phyloP scores from a whole-genome alignment of 176 grass and related monocot genomes.

The Cenchrus fungigraminus region DNA sequence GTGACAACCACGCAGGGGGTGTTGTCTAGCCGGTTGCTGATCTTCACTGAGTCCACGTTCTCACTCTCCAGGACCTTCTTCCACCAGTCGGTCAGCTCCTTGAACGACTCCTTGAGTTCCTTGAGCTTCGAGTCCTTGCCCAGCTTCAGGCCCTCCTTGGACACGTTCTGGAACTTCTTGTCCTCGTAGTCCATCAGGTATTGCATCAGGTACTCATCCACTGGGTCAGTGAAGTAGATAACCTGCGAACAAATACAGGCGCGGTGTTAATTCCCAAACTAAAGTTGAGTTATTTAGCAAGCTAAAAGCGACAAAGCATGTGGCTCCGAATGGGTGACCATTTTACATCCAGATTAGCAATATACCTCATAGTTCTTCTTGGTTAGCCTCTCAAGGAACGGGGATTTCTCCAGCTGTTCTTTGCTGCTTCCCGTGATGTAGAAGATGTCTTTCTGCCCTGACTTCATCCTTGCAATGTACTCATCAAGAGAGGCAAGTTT shows the following conservation, averaged over 20 bases:
- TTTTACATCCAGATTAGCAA: background rate
- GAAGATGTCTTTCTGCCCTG: constrained; percentile 94
- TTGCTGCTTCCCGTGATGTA: constrained; percentile 95
- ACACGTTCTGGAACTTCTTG: constrained; percentile 99
- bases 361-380: constrained; percentile 97
- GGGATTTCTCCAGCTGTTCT: constrained; percentile 96
- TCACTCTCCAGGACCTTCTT: constrained; percentile 78
- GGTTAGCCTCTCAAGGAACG: constrained; percentile 93
- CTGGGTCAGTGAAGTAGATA: constrained; percentile 95
- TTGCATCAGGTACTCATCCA: constrained; percentile 96
- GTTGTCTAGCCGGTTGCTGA: constrained; percentile 85
- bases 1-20: constrained; percentile 87
- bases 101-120: constrained; percentile 98
- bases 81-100: constrained; percentile 93
- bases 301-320: background rate
- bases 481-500: constrained; percentile 97
- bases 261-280: background rate
- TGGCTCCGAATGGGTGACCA: background rate
- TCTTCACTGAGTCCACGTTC: constrained; percentile 90
- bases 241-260: constrained; percentile 51
- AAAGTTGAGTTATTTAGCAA: background rate
- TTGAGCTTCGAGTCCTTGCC: constrained; percentile 95
- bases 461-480: constrained; percentile 97
- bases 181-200: constrained; percentile 99
- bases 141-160: constrained; percentile 90